Percentiles rank a stretch among this genome's conserved stretches.
Evolutionary conservation across 2,329 filamentous ascomycete genomes (phyloP).

Genomic region (Ophiostoma fasciatum): DNA sequence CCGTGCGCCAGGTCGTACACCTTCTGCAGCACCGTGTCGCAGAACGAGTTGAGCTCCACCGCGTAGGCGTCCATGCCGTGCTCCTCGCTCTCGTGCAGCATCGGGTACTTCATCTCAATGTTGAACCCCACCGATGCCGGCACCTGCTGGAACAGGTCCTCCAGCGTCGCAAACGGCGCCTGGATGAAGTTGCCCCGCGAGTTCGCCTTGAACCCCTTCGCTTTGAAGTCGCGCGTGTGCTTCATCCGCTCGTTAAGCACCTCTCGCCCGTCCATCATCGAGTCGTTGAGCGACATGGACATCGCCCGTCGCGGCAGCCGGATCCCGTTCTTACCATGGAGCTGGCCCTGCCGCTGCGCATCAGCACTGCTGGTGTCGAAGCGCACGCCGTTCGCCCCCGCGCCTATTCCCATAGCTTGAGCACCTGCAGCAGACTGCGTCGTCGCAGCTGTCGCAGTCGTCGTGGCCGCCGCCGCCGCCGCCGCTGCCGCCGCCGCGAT

Average conservation of each 20-base stretch:
- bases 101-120: constrained; percentile 95
- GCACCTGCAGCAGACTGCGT: constrained; percentile 10
- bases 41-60: constrained; percentile 90
- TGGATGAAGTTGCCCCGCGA: constrained; percentile 90
- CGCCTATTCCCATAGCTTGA: too few species aligned
- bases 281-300: constrained; percentile 33
- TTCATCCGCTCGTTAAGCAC: constrained; percentile 73
- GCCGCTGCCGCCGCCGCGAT: too few species aligned
- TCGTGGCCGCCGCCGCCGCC: too few species aligned
- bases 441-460: too few species aligned
- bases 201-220: constrained; percentile 91
- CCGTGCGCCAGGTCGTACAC: constrained; percentile 74
- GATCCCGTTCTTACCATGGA: not conserved
- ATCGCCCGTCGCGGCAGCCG: constrained; percentile 31
- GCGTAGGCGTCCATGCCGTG: constrained; percentile 95
- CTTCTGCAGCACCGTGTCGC: constrained; percentile 78
- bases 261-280: constrained; percentile 13
- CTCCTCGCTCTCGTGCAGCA: constrained; percentile 89
- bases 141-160: constrained; percentile 79
- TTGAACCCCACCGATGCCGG: constrained; percentile 84
- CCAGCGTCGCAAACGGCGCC: constrained; percentile 84
- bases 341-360: constrained; percentile 5
- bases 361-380: constrained; percentile 12
- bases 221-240: constrained; percentile 88
- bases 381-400: not conserved